Percentiles rank a stretch among this genome's conserved stretches.
These are phyloP conservation scores for Colletotrichum gigasporum DNA, from an alignment of 2,329 filamentous ascomycete species.

Conservation along the genomic window DNA sequence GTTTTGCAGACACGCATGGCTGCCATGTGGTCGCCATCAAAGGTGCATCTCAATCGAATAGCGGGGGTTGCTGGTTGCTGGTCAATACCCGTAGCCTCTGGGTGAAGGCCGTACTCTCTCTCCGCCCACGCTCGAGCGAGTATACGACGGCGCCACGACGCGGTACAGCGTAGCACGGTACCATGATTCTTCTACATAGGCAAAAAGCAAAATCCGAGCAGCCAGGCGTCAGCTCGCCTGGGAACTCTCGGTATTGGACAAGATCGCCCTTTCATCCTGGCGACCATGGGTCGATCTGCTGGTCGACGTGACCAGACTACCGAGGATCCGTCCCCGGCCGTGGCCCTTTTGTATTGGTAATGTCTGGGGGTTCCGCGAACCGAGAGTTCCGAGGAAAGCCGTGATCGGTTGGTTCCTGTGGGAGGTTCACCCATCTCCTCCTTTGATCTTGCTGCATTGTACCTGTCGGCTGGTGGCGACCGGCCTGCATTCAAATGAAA, in stretches of 20 bases:
- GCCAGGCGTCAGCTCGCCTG: not conserved
- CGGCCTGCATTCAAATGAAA: not conserved
- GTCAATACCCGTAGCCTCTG: too few species aligned
- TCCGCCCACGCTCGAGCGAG: too few species aligned
- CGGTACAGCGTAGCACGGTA: not conserved
- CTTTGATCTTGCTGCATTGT: not conserved
- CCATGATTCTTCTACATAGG: conserved; percentile 4
- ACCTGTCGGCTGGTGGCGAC: not conserved
- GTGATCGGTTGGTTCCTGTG: not conserved
- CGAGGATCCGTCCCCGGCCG: not conserved
- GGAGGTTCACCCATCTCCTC: not conserved
- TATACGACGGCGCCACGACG: not conserved
- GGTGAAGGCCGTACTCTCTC: too few species aligned
- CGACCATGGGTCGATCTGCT: too few species aligned
- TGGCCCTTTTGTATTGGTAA: not conserved
- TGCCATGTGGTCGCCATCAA: conserved; percentile 4
- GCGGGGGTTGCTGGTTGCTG: too few species aligned
- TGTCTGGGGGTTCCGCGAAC: too few species aligned
- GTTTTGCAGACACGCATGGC: not conserved
- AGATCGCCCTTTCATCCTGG: not conserved
- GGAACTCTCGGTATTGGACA: not conserved
- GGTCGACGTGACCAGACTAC: too few species aligned
- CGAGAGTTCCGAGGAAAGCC: not conserved
- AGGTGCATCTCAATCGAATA: not conserved
- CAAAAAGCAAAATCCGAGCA: not conserved